These are phyloP conservation scores for Aspergillus nidulans DNA, from an alignment of 495 filamentous ascomycete genomes.

Conservation along the genomic window DNA sequence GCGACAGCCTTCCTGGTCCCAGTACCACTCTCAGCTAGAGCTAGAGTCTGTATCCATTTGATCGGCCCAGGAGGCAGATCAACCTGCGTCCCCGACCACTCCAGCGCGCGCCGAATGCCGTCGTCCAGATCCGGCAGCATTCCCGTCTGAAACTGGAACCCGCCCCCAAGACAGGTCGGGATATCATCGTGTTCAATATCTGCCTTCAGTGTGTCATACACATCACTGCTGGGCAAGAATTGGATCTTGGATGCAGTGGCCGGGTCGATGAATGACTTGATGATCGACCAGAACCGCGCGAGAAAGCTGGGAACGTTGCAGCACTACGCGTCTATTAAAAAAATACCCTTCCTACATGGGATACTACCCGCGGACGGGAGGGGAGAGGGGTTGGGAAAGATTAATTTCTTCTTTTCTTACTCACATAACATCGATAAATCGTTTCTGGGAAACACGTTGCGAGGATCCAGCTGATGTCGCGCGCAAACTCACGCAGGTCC, in stretches of 20 bases:
- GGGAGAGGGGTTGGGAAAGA: too few species aligned
- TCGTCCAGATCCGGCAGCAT: conserved; percentile 22
- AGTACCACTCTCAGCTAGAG: conserved; percentile 6
- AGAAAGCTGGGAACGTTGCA: conserved; percentile 29
- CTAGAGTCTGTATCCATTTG: conserved; percentile 22
- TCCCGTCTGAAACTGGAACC: conserved; percentile 19
- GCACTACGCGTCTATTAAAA: conserved; percentile 10
- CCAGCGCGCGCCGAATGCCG: conserved; percentile 12
- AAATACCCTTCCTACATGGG: too few species aligned
- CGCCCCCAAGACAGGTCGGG: conserved; percentile 22
- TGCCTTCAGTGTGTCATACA: conserved; percentile 15
- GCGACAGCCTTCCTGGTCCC: conserved; percentile 16
- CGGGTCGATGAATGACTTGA: conserved; percentile 26
- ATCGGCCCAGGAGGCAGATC: conserved; percentile 23
- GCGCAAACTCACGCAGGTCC: conserved; percentile 21
- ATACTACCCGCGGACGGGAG: too few species aligned
- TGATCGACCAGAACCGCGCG: conserved; percentile 21
- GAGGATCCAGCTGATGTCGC: conserved; percentile 23
- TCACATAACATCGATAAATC: conserved; percentile 25
- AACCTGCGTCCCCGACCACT: conserved; percentile 1
- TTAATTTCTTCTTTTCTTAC: too few species aligned
- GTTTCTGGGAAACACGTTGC: conserved; percentile 32
- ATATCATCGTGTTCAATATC: conserved; percentile 23
- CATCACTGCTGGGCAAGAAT: conserved; percentile 14
- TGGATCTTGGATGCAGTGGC: conserved; percentile 26